Percentiles rank a stretch among this genome's conserved stretches.
Evolutionary conservation across 176 grass and related monocot genomes (phyloP).

Genomic region (Raddia guianensis): DNA sequence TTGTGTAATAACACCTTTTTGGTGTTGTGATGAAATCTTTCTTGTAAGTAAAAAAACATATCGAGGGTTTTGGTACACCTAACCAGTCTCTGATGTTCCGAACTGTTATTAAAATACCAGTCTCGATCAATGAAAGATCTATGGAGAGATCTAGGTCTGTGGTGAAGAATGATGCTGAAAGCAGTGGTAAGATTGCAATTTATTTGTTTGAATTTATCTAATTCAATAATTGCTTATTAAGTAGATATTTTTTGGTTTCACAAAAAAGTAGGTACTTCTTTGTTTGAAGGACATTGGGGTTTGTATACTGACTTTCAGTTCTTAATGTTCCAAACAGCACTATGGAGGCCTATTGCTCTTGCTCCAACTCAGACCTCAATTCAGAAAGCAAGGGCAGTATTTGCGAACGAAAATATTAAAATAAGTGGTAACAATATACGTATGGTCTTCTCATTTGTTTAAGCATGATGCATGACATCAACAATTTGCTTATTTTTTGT

Average conservation of each 20-base stretch:
- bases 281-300: slow-evolving; percentile 35
- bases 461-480: slow-evolving; percentile 36
- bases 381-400: slow-evolving; percentile 58
- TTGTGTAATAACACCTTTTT: not conserved
- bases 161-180: slow-evolving; percentile 10
- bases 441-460: not conserved
- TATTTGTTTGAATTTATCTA: slow-evolving; percentile 21
- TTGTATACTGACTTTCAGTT: slow-evolving; percentile 36
- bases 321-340: slow-evolving; percentile 67
- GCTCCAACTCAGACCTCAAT: slow-evolving; percentile 53
- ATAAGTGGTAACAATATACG: slow-evolving; percentile 35
- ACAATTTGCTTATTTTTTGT: slow-evolving; percentile 24
- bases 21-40: slow-evolving; percentile 29
- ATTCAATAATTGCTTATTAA: slow-evolving; percentile 20
- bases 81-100: slow-evolving; percentile 33
- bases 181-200: slow-evolving; percentile 26
- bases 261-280: slow-evolving; percentile 22
- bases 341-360: slow-evolving; percentile 57
- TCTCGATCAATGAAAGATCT: slow-evolving; percentile 32
- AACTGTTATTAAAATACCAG: slow-evolving; percentile 34
- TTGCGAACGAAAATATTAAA: slow-evolving; percentile 36
- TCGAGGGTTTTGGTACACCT: slow-evolving; percentile 19
- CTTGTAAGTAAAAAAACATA: slow-evolving; percentile 26
- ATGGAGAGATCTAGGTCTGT: slow-evolving; percentile 26
- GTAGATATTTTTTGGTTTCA: not conserved